These are phyloP conservation scores for Helotiales sp. DNA, from an alignment of 2,329 filamentous ascomycete genomes.

Conservation along the genomic window DNA sequence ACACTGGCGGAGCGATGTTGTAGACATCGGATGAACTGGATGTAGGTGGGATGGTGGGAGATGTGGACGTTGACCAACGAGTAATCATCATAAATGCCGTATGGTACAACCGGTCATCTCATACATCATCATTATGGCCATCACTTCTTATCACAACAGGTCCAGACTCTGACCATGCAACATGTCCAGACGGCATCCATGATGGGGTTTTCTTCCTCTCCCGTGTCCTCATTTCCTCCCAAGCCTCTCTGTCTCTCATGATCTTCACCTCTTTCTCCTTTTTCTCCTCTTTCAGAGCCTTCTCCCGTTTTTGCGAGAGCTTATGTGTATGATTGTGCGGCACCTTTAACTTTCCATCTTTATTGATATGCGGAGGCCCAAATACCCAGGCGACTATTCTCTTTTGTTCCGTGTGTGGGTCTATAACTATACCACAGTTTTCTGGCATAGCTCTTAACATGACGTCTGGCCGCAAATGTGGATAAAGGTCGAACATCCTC, in stretches of 20 bases:
- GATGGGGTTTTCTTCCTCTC: too few species aligned
- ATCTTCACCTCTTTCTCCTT: not conserved
- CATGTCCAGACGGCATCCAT: too few species aligned
- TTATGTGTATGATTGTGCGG: not conserved
- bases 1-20: too few species aligned
- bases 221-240: too few species aligned
- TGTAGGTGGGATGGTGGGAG: too few species aligned
- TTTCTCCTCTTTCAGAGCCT: not conserved
- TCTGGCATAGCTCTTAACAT: not conserved
- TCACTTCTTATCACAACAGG: too few species aligned
- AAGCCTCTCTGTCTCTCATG: not conserved
- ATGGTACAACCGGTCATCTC: too few species aligned
- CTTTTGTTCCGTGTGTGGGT: not conserved
- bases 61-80: too few species aligned
- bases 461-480: not conserved
- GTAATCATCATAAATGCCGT: too few species aligned
- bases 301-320: not conserved
- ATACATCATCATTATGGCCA: too few species aligned
- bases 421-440: not conserved
- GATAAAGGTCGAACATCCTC: not conserved
- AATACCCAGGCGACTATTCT: not conserved
- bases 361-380: not conserved
- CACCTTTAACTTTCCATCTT: not conserved
- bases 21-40: too few species aligned
- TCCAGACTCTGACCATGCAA: too few species aligned